These are phyloP conservation scores for Saccharomycopsis synnaedendra DNA, from an alignment of 805 yeast species.

Conservation along the genomic window DNA sequence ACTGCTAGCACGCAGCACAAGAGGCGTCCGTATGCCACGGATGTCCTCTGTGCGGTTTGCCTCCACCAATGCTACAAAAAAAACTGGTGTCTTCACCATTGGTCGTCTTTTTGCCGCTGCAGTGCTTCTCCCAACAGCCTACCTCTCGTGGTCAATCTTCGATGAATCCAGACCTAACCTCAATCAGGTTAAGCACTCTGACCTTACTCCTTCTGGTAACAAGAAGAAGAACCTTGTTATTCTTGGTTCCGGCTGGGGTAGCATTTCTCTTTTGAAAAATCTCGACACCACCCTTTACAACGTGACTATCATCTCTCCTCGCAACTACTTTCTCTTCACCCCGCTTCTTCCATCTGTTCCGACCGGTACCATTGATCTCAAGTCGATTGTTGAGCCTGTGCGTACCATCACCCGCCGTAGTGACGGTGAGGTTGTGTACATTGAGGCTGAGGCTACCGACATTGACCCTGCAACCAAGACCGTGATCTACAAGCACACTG, in stretches of 20 bases:
- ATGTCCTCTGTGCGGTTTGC: no score
- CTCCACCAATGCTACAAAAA: no score
- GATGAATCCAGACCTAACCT: constrained; percentile 49
- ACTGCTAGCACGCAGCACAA: no score
- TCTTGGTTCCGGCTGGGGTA: constrained; percentile 93
- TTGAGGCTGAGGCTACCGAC: constrained; percentile 83
- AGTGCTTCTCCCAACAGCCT: constrained; percentile 15
- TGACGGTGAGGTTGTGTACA: constrained; percentile 66
- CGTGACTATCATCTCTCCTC: constrained; percentile 83
- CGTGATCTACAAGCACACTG: constrained; percentile 47
- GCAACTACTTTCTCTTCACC: constrained; percentile 91
- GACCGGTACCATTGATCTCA: constrained; percentile 81
- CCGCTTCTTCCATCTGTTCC: constrained; percentile 94
- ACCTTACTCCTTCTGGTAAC: constrained; percentile 31
- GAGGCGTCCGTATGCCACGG: no score
- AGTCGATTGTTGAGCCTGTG: constrained; percentile 91
- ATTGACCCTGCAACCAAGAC: constrained; percentile 64
- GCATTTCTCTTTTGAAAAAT: constrained; percentile 72
- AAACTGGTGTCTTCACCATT: no score
- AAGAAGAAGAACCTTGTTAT: constrained; percentile 42
- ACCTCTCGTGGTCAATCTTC: constrained; percentile 52
- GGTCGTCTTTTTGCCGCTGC: no score
- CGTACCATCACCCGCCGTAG: constrained; percentile 74
- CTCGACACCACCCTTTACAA: constrained; percentile 81
- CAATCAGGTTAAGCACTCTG: constrained; percentile 50